These are phyloP conservation scores for Coprinopsis sp. DNA, from an alignment of 768 basidiomycete species.

Conservation along the genomic window DNA sequence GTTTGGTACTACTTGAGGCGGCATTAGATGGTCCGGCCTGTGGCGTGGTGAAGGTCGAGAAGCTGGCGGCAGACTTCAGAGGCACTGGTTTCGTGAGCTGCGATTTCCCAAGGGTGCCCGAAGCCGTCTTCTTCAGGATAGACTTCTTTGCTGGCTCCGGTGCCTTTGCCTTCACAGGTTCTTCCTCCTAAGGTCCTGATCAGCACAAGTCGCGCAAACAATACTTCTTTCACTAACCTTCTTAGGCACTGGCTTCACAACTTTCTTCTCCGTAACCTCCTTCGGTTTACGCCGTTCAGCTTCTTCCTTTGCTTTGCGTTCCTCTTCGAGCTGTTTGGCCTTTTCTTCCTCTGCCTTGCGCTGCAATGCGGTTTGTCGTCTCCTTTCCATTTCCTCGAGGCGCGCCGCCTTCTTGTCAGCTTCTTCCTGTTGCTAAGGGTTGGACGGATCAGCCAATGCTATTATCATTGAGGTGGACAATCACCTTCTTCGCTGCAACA, in stretches of 20 bases:
- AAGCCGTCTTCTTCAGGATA: slow-evolving; percentile 51
- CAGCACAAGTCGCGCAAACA: slow-evolving; percentile 4
- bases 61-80: slow-evolving; percentile 34
- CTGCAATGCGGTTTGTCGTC: slow-evolving; percentile 66
- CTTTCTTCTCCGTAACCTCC: slow-evolving; percentile 66
- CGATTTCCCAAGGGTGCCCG: slow-evolving; percentile 45
- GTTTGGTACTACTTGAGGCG: slow-evolving; percentile 30
- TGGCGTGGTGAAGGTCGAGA: slow-evolving; percentile 30
- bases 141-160: slow-evolving; percentile 47
- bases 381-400: slow-evolving; percentile 76
- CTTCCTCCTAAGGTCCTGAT: slow-evolving; percentile 51
- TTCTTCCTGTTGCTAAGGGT: slow-evolving; percentile 92
- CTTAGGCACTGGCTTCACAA: neutral
- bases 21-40: slow-evolving; percentile 19
- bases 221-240: too few relatives aligned
- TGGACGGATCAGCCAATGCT: too few relatives aligned
- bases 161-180: slow-evolving; percentile 43
- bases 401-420: slow-evolving; percentile 72
- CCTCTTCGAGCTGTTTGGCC: slow-evolving; percentile 56
- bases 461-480: neutral
- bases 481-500: slow-evolving; percentile 77
- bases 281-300: slow-evolving; percentile 77
- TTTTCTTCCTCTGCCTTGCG: slow-evolving; percentile 80
- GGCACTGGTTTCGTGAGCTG: slow-evolving; percentile 42
- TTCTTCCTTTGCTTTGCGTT: slow-evolving; percentile 69